Evolutionary conservation across 1,284 basidiomycete genomes (phyloP).

Genomic region (Papiliotrema flavescens): DNA sequence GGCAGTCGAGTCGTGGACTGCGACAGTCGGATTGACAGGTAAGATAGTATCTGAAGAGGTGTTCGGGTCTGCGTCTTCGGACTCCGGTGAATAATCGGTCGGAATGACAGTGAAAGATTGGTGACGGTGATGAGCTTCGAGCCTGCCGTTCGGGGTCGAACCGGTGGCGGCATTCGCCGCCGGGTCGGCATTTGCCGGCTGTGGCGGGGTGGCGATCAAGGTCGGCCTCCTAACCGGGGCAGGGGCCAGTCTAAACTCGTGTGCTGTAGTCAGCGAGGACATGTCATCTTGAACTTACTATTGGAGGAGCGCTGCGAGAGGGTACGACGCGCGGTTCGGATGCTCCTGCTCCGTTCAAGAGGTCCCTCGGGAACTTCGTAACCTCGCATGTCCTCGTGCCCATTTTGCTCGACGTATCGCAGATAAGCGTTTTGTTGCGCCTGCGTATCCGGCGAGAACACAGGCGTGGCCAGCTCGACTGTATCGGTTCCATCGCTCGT

Average conservation of each 20-base stretch:
- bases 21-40: too few relatives aligned
- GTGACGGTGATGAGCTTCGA: too few relatives aligned
- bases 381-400: neutral
- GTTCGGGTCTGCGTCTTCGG: constrained; percentile 1
- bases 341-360: neutral
- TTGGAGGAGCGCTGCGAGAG: neutral
- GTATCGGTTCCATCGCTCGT: constrained; percentile 21
- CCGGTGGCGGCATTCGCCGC: neutral
- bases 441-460: neutral
- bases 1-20: neutral
- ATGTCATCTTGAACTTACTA: neutral
- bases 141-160: too few relatives aligned
- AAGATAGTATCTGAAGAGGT: too few relatives aligned
- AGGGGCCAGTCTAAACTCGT: constrained; percentile 3
- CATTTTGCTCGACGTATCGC: neutral
- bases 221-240: constrained; percentile 4
- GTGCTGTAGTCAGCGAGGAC: neutral
- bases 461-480: constrained; percentile 28
- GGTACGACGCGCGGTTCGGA: neutral
- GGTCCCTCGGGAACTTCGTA: neutral
- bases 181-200: neutral
- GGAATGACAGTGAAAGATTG: too few relatives aligned
- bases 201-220: constrained; percentile 7
- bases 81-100: constrained; percentile 9
- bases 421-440: neutral